phyloP scores from a whole-genome alignment of 2,329 filamentous ascomycete genomes.

The Byssochlamys sp. region DNA sequence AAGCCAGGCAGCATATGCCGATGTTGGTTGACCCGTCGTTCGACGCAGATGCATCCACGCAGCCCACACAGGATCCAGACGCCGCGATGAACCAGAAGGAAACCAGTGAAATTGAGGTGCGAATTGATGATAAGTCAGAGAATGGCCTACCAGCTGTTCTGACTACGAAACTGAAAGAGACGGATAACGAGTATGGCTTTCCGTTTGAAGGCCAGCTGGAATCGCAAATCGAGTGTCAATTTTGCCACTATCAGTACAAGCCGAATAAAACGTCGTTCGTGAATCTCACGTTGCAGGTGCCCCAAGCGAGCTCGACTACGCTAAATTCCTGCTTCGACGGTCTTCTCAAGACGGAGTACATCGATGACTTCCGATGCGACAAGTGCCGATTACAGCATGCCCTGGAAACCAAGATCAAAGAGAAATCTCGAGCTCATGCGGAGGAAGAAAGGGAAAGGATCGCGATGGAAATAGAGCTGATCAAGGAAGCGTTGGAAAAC shows the following conservation, averaged over 20 bases:
- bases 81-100: slow-evolving; percentile 15
- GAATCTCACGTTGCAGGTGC: slow-evolving; percentile 83
- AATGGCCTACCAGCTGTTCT: slow-evolving; percentile 26
- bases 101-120: slow-evolving; percentile 20
- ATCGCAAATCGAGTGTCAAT: slow-evolving; percentile 88
- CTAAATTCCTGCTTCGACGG: slow-evolving; percentile 85
- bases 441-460: slow-evolving; percentile 45
- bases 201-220: slow-evolving; percentile 86
- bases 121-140: slow-evolving; percentile 26
- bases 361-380: slow-evolving; percentile 94
- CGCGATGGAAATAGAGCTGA: slow-evolving; percentile 51
- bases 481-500: slow-evolving; percentile 61
- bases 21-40: slow-evolving; percentile 14
- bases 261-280: slow-evolving; percentile 78
- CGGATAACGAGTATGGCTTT: slow-evolving; percentile 51
- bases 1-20: slow-evolving; percentile 49
- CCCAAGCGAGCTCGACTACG: slow-evolving; percentile 68
- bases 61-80: slow-evolving; percentile 5
- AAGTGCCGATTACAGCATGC: slow-evolving; percentile 81
- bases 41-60: slow-evolving; percentile 5
- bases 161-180: slow-evolving; percentile 27
- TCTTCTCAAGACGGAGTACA: slow-evolving; percentile 87
- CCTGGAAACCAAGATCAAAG: slow-evolving; percentile 51
- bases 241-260: slow-evolving; percentile 80
- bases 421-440: slow-evolving; percentile 48